phyloP scores from a whole-genome alignment of 352 stramenopile species.

The Peronospora farinosa region DNA sequence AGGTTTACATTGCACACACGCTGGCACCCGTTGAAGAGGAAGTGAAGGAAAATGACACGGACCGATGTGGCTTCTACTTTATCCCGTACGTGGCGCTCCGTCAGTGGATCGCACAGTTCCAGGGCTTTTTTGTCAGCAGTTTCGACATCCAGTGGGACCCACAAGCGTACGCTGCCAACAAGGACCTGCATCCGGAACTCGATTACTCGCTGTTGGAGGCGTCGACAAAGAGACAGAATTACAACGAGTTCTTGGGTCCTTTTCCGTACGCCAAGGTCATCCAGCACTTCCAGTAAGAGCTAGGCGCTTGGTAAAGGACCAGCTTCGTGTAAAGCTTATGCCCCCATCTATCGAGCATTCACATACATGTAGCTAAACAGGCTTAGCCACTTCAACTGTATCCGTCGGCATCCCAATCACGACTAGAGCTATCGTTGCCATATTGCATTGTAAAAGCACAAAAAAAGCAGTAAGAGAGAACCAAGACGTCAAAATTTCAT shows the following conservation, averaged over 20 bases:
- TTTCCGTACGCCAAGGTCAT: slow-evolving; percentile 71
- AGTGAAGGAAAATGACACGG: slow-evolving; percentile 65
- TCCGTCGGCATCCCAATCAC: too few species aligned
- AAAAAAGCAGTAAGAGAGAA: too few species aligned
- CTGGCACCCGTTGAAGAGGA: slow-evolving; percentile 47
- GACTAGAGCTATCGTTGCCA: too few species aligned
- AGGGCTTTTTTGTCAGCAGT: slow-evolving; percentile 79
- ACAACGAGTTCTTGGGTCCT: slow-evolving; percentile 58
- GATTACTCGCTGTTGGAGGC: slow-evolving; percentile 61
- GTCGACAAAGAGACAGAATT: slow-evolving; percentile 67
- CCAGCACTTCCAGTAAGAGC: slow-evolving; percentile 31
- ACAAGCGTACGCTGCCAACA: slow-evolving; percentile 63
- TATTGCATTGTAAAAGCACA: too few species aligned
- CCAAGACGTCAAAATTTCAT: too few species aligned
- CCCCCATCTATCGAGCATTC: too few species aligned
- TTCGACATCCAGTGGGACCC: slow-evolving; percentile 71
- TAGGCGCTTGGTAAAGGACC: background rate
- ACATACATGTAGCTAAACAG: too few species aligned
- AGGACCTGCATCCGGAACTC: slow-evolving; percentile 36
- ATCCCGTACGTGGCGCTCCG: slow-evolving; percentile 74
- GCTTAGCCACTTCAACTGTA: too few species aligned
- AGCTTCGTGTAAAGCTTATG: background rate
- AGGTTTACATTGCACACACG: slow-evolving; percentile 55
- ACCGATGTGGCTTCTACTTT: slow-evolving; percentile 80
- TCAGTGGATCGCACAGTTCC: slow-evolving; percentile 69